Evolutionary conservation across 192 early-diverging fungal species (phyloP).

Genomic region (Podila epigama): DNA sequence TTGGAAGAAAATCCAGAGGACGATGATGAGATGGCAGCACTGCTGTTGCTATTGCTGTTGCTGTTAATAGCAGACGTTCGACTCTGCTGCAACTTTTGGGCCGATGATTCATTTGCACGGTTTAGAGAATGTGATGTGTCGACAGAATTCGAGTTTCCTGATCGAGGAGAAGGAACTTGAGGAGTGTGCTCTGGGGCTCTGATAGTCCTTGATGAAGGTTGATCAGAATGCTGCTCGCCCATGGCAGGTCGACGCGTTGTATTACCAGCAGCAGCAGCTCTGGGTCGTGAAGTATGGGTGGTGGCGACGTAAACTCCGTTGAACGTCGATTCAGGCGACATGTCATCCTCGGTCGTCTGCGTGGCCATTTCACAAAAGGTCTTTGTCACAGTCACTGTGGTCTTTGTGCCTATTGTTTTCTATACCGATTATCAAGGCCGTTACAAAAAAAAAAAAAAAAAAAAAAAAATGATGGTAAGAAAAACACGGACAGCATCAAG

Average conservation of each 20-base stretch:
- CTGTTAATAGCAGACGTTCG: no score
- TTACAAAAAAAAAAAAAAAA: not conserved
- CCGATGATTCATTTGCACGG: no score
- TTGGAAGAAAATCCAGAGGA: no score
- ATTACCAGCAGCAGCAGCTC: not conserved
- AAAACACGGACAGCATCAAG: no score
- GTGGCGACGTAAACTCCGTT: slow-evolving; percentile 16
- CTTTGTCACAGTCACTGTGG: slow-evolving; percentile 6
- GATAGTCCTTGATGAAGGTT: not conserved
- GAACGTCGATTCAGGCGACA: slow-evolving; percentile 2
- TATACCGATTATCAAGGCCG: not conserved
- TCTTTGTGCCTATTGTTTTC: slow-evolving; percentile 13
- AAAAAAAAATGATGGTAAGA: not conserved
- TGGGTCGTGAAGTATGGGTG: not conserved
- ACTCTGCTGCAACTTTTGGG: no score
- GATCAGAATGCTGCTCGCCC: not conserved
- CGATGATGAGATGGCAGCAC: no score
- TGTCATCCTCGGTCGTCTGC: slow-evolving; percentile 39
- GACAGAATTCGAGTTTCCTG: not conserved
- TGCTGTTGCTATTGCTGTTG: no score
- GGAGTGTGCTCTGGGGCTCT: not conserved
- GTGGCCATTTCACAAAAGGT: slow-evolving; percentile 38
- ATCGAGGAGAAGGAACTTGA: not conserved
- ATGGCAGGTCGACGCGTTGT: not conserved
- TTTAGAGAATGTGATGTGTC: no score